Conservation (phyloP, 495 filamentous ascomycete genomes). For the Penicillium daleae region DNA sequence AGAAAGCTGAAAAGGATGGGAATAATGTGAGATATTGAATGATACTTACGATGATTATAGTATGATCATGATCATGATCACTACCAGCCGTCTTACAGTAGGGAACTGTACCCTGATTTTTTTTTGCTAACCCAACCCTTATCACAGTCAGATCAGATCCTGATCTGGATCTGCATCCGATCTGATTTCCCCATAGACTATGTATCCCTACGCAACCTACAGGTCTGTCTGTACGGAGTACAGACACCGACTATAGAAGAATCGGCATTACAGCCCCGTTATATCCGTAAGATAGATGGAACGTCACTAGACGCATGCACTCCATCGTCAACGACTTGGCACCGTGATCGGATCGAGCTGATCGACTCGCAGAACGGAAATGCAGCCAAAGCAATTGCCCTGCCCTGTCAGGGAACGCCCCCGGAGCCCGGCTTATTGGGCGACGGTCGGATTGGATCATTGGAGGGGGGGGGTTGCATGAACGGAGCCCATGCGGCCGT, state of each 20-base stretch:
- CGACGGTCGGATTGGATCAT: neutral
- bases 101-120: neutral
- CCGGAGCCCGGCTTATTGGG: conserved; percentile 3
- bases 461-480: conserved; percentile 10
- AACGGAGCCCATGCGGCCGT: conserved; percentile 19
- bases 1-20: neutral
- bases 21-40: neutral
- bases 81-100: neutral
- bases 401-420: conserved; percentile 10
- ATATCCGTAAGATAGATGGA: neutral
- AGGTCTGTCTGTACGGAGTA: neutral
- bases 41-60: neutral
- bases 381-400: conserved; percentile 5
- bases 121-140: neutral
- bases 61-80: neutral
- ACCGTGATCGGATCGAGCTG: conserved; percentile 8
- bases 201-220: too few species aligned
- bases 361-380: conserved; percentile 8
- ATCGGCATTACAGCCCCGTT: neutral
- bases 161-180: conserved; percentile 10
- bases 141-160: conserved; percentile 2
- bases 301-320: neutral
- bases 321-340: neutral
- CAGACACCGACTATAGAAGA: neutral
- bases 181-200: conserved; percentile 5